Evolutionary conservation across 2,329 filamentous ascomycete species (phyloP), one percentile per base, ranked within the genome.

Genomic region (Penicillium sp.): DNA sequence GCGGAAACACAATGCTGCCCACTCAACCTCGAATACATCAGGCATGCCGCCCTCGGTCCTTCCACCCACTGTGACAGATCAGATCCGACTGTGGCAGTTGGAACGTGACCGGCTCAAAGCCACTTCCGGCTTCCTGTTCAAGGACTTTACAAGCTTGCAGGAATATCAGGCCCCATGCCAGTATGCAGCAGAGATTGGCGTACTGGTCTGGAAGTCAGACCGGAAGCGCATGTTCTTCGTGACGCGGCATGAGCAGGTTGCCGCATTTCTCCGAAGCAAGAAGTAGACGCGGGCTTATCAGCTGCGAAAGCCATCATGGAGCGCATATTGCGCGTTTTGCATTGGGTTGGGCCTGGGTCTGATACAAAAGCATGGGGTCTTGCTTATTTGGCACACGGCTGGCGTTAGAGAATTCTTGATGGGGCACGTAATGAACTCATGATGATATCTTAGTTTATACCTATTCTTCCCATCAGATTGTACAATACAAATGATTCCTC

Each of bases 41-140:
- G 73, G 75, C 3, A 64, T 77, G 13, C 70, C 77, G 2, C 70
- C 77, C 0, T 90, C 93, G 1, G 86, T 96, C 16, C 83, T 99
- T 2, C 95, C 96, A 1, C 93, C 95, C 0, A 98, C 96, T 0
- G 95, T 99, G 16, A 91, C 97, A 63, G 95, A 99, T 76, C 95
- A 99, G 80, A 97, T 99, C 69, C 85, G 93, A 2, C 85, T 99
- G 19, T 99, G 95, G 95, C 94, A 99, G 79, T 87, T 98, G 54
- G 95, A 99, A 77, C 92, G 94, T 64, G 95, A 99, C 79, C 86
- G 95, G 52, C 96, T 99, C 85, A 90, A 90, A 74, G 87, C 90
- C 1, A 92, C 87, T 5, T 80, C 84, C 0, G 95, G 95, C 0
- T 98, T 92, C 73, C 75, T 98, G 31, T 96, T 99, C 81, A 89